phyloP scores from a whole-genome alignment of 306 rosid species.

The Parietaria judaica region DNA sequence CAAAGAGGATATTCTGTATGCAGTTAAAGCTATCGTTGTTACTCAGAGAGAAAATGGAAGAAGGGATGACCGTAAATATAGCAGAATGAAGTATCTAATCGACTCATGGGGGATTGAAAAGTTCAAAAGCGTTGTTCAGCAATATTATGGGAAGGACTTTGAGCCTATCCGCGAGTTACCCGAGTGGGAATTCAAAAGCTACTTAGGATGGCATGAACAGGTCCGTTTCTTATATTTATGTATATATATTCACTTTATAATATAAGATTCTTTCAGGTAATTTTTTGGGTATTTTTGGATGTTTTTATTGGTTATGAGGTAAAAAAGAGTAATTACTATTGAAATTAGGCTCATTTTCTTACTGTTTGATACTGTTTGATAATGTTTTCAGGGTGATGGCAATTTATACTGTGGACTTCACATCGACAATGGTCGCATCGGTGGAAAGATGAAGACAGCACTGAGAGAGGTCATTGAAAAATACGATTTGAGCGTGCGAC shows the following conservation, averaged over 20 bases:
- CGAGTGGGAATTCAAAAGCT: constrained; percentile 86
- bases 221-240: constrained; percentile 35
- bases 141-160: constrained; percentile 83
- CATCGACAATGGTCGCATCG: constrained; percentile 85
- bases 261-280: constrained; percentile 1
- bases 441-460: constrained; percentile 74
- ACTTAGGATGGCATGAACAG: constrained; percentile 99
- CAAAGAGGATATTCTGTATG: constrained; percentile 86
- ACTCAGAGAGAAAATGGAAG: constrained; percentile 94
- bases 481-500: constrained; percentile 64
- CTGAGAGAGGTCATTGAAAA: constrained; percentile 86
- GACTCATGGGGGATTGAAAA: constrained; percentile 96
- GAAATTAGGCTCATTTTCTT: constrained; percentile 2
- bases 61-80: constrained; percentile 92
- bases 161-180: constrained; percentile 74
- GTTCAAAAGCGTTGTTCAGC: constrained; percentile 68
- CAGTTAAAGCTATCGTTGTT: constrained; percentile 92
- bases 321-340: background rate
- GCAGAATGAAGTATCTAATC: constrained; percentile 91
- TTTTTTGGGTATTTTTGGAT: background rate
- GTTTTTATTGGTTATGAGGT: background rate
- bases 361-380: constrained; percentile 11
- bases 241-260: background rate
- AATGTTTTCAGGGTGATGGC: constrained; percentile 73
- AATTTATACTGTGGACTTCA: constrained; percentile 77